Percentiles rank a stretch among this genome's conserved stretches.
Evolutionary conservation across 2,329 filamentous ascomycete genomes (phyloP).

Genomic region (Neonectria coccinea): DNA sequence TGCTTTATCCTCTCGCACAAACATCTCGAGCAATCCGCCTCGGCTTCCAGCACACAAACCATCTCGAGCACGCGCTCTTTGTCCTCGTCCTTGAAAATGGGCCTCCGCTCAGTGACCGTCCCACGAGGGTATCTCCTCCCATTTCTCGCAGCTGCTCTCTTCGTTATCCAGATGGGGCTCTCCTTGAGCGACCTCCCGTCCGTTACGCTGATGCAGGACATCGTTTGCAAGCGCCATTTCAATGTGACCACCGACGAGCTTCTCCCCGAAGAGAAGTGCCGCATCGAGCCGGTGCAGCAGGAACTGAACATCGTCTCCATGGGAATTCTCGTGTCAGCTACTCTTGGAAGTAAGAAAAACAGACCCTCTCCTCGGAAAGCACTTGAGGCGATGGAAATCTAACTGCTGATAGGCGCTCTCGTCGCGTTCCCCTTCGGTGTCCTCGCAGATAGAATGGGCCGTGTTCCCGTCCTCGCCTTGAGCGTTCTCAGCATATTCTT

Average conservation of each 20-base stretch:
- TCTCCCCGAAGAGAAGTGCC: slow-evolving; percentile 37
- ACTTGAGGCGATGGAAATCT: slow-evolving; percentile 4
- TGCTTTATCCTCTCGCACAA: not conserved
- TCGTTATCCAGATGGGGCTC: slow-evolving; percentile 43
- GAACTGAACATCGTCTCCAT: slow-evolving; percentile 38
- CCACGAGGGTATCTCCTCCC: slow-evolving; percentile 33
- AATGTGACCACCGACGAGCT: slow-evolving; percentile 10
- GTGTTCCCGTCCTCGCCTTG: slow-evolving; percentile 41
- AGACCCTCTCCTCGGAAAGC: not conserved
- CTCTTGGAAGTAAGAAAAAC: slow-evolving; percentile 31
- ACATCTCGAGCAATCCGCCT: not conserved
- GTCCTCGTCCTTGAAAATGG: slow-evolving; percentile 19
- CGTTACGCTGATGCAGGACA: slow-evolving; percentile 41
- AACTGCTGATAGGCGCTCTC: slow-evolving; percentile 33
- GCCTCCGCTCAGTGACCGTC: slow-evolving; percentile 29
- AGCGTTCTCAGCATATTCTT: slow-evolving; percentile 43
- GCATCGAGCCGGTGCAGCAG: slow-evolving; percentile 36
- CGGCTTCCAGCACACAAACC: not conserved
- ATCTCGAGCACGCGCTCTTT: not conserved
- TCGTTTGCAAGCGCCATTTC: slow-evolving; percentile 38
- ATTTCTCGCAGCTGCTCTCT: slow-evolving; percentile 39
- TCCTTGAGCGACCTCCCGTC: slow-evolving; percentile 40
- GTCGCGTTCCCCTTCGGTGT: slow-evolving; percentile 40
- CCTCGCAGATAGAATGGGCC: slow-evolving; percentile 40
- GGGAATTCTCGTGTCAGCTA: slow-evolving; percentile 39